A percentile compares a stretch with the other conserved stretches of the same genome.
These are phyloP conservation scores for Fremontodendron californicum DNA, from an alignment of 345 rosid genomes.

Conservation along the genomic window DNA sequence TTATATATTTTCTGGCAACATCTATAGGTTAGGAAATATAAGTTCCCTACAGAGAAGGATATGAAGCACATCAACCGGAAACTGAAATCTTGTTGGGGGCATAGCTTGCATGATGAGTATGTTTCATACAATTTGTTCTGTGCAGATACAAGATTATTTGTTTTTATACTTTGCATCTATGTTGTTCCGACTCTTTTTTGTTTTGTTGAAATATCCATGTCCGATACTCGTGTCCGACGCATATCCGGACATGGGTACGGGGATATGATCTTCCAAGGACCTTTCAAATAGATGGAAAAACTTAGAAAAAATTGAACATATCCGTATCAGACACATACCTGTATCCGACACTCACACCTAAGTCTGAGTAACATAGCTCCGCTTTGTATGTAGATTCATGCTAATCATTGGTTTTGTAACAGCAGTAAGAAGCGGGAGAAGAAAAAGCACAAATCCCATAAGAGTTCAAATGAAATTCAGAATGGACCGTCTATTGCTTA, in stretches of 20 bases:
- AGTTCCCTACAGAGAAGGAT: constrained; percentile 83
- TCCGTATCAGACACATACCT: no score
- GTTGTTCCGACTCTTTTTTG: no score
- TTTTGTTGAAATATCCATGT: no score
- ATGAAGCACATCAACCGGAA: constrained; percentile 93
- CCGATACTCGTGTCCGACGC: background rate
- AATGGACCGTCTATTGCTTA: constrained; percentile 21
- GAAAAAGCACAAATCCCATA: constrained; percentile 80
- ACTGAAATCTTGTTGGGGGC: constrained; percentile 88
- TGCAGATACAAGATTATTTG: background rate
- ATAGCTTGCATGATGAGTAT: constrained; percentile 76
- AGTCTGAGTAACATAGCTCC: no score
- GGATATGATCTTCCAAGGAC: no score
- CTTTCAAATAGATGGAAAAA: no score
- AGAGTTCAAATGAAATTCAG: constrained; percentile 44
- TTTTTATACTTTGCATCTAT: background rate
- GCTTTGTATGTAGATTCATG: background rate
- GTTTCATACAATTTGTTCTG: constrained; percentile 9
- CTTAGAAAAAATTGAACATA: no score
- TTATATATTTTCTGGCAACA: background rate
- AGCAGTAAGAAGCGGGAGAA: constrained; percentile 81
- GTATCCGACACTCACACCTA: no score
- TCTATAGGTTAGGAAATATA: constrained; percentile 53
- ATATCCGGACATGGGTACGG: no score
- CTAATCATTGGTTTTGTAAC: constrained; percentile 21